phyloP scores from a whole-genome alignment of 2,329 filamentous ascomycete species.

The Cryphonectria nitschkei region DNA sequence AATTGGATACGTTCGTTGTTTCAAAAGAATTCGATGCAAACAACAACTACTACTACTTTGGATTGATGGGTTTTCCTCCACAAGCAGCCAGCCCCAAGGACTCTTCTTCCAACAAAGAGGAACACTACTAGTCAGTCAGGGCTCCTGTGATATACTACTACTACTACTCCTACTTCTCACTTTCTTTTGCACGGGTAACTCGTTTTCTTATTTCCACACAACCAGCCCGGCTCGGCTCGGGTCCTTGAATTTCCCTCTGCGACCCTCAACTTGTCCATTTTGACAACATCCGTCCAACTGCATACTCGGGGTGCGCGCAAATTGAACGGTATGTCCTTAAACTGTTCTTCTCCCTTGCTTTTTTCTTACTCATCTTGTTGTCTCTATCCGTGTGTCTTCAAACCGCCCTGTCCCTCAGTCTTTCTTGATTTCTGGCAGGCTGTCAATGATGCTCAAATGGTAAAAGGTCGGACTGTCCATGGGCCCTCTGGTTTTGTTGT shows the following conservation, averaged over 20 bases:
- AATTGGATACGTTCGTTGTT: background rate
- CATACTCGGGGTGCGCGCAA: background rate
- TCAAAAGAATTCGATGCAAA: background rate
- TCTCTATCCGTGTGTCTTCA: background rate
- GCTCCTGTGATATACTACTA: constrained; percentile 5
- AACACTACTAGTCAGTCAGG: constrained; percentile 10
- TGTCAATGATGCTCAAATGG: constrained; percentile 51
- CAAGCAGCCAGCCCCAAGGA: background rate
- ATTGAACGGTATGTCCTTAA: background rate
- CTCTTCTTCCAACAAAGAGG: background rate
- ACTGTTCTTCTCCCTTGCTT: background rate
- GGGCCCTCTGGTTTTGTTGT: constrained; percentile 44
- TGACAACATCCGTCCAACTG: background rate
- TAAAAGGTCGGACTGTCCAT: constrained; percentile 51
- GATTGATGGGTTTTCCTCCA: background rate
- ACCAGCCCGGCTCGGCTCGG: constrained; percentile 6
- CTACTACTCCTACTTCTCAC: background rate
- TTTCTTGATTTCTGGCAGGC: constrained; percentile 19
- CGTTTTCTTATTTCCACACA: background rate
- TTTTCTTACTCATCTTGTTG: background rate
- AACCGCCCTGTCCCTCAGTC: background rate
- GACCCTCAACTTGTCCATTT: background rate
- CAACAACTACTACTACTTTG: background rate
- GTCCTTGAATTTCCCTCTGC: background rate
- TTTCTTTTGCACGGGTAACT: background rate